Percentiles rank a stretch among this genome's conserved stretches.
Evolutionary conservation across 345 rosid genomes (phyloP).

Genomic region (Anacardium occidentale): DNA sequence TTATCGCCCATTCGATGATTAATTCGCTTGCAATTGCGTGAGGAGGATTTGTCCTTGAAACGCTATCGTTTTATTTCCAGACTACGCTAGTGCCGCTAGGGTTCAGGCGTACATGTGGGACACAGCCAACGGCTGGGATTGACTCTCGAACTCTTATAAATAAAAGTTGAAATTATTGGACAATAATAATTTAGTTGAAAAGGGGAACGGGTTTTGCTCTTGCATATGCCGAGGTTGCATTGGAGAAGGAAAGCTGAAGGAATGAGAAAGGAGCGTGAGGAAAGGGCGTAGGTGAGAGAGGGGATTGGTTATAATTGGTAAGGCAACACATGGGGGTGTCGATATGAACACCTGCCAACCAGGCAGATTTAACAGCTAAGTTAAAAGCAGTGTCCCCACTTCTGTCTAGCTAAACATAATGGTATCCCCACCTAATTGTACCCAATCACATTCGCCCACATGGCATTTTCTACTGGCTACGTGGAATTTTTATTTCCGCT

Average conservation of each 20-base stretch:
- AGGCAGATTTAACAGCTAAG: conserved; percentile 38
- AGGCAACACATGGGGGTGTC: conserved; percentile 47
- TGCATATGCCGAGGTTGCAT: conserved; percentile 28
- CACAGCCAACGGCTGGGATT: conserved; percentile 36
- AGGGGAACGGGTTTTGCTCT: not conserved
- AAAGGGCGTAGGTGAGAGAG: not conserved
- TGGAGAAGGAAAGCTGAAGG: too few relatives aligned
- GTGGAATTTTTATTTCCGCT: not conserved
- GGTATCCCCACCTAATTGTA: conserved; percentile 9
- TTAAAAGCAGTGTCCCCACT: conserved; percentile 41
- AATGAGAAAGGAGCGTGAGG: not conserved
- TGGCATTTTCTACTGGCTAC: conserved; percentile 1
- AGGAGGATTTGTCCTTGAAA: conserved; percentile 18
- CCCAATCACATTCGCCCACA: conserved; percentile 14
- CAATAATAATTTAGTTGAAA: conserved; percentile 25
- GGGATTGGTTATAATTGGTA: not conserved
- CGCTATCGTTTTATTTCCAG: too few relatives aligned
- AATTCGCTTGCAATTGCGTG: conserved; percentile 10
- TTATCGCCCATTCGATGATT: too few relatives aligned
- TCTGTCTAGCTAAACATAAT: conserved; percentile 14
- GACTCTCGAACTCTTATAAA: not conserved
- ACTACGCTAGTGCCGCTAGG: too few relatives aligned
- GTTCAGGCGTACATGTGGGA: too few relatives aligned
- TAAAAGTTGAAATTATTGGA: conserved; percentile 23
- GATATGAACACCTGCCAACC: conserved; percentile 55